These are phyloP conservation scores for Brasilioporus rufonigricans DNA, from an alignment of 768 basidiomycete genomes.

Conservation along the genomic window DNA sequence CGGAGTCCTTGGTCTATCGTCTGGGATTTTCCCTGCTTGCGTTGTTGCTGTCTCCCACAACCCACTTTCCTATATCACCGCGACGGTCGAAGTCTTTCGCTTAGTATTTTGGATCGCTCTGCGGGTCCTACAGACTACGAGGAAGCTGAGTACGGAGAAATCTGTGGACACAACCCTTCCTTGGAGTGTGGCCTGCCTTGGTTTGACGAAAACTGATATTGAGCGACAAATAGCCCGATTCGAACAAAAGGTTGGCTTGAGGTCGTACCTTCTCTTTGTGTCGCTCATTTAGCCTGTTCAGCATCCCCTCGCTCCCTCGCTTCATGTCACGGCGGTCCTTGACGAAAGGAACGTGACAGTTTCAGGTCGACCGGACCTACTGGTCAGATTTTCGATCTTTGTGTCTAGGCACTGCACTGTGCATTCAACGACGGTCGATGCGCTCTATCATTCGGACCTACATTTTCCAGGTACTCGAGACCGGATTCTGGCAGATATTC, in stretches of 20 bases:
- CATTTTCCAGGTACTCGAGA: conserved; percentile 31
- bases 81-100: conserved; percentile 47
- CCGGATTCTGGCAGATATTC: conserved; percentile 44
- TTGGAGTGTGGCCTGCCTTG: conserved; percentile 47
- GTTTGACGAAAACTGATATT: conserved; percentile 24
- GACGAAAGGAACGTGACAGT: conserved; percentile 49
- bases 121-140: conserved; percentile 37
- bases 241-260: conserved; percentile 18
- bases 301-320: conserved; percentile 18
- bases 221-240: conserved; percentile 27
- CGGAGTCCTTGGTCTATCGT: conserved; percentile 54
- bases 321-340: conserved; percentile 52
- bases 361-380: conserved; percentile 54
- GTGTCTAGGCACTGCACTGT: conserved; percentile 36
- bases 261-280: neutral
- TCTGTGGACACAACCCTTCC: conserved; percentile 29
- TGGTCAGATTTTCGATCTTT: conserved; percentile 41
- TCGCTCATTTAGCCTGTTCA: conserved; percentile 1
- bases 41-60: conserved; percentile 45
- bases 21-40: conserved; percentile 53
- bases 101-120: conserved; percentile 53
- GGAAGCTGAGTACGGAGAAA: conserved; percentile 14
- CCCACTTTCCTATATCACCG: conserved; percentile 40
- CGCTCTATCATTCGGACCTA: conserved; percentile 50
- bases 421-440: conserved; percentile 45